Conservation (phyloP, 2,329 filamentous ascomycete genomes). For the Ophiobolus disseminans region DNA sequence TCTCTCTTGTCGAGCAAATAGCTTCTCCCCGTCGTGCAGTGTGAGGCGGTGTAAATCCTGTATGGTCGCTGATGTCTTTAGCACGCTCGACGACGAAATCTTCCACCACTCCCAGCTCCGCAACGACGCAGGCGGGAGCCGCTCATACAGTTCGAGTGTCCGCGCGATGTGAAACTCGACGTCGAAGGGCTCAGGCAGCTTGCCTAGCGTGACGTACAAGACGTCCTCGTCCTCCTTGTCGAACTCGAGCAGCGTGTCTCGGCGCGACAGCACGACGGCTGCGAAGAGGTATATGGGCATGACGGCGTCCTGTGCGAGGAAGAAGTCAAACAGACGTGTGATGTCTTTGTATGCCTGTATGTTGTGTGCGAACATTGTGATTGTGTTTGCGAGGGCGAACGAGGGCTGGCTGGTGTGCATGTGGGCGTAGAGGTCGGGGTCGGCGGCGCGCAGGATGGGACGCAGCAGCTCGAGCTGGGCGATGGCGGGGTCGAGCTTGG, state of each 20-base stretch:
- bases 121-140: slow-evolving; percentile 75
- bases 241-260: slow-evolving; percentile 85
- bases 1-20: slow-evolving; percentile 74
- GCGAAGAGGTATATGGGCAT: slow-evolving; percentile 93
- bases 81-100: slow-evolving; percentile 77
- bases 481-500: slow-evolving; percentile 79
- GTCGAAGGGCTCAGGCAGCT: slow-evolving; percentile 81
- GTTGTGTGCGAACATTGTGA: slow-evolving; percentile 97
- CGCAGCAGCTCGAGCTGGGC: slow-evolving; percentile 88
- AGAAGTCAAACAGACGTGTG: slow-evolving; percentile 87
- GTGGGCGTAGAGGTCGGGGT: slow-evolving; percentile 75
- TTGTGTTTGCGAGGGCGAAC: slow-evolving; percentile 89
- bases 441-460: slow-evolving; percentile 75
- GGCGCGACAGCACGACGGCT: slow-evolving; percentile 73
- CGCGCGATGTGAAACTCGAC: slow-evolving; percentile 77
- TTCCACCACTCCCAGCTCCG: slow-evolving; percentile 69
- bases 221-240: slow-evolving; percentile 79
- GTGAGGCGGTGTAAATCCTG: slow-evolving; percentile 61
- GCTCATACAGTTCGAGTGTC: slow-evolving; percentile 68
- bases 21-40: slow-evolving; percentile 68
- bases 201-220: slow-evolving; percentile 85
- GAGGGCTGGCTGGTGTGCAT: slow-evolving; percentile 83
- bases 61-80: slow-evolving; percentile 77
- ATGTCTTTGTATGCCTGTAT: slow-evolving; percentile 90
- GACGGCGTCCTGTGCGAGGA: slow-evolving; percentile 85